Conservation (phyloP, 2,329 filamentous ascomycete genomes). For the Elsinoe fawcettii region DNA sequence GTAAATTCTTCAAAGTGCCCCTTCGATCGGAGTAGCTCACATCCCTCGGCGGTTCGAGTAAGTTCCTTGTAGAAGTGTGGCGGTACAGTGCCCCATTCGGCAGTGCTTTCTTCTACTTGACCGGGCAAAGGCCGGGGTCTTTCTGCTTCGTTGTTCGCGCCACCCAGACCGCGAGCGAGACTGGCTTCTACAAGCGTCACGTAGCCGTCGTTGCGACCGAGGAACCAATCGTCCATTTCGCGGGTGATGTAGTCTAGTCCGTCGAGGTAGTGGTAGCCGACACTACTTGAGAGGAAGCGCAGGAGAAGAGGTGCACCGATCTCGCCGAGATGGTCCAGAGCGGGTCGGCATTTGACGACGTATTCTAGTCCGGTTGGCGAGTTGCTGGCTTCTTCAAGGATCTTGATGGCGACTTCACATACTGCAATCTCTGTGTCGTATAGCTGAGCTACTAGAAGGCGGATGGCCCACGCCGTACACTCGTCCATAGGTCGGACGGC, state of each 20-base stretch:
- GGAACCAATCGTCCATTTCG: conserved; percentile 99
- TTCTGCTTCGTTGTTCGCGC: conserved; percentile 46
- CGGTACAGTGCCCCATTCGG: conserved; percentile 60
- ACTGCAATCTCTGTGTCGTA: conserved; percentile 97
- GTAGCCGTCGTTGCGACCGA: conserved; percentile 94
- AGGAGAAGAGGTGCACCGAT: conserved; percentile 89
- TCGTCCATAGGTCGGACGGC: conserved; percentile 55
- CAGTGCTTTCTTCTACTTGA: conserved; percentile 39
- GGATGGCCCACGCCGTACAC: conserved; percentile 91
- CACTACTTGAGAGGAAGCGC: conserved; percentile 88
- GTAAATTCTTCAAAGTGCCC: conserved; percentile 95
- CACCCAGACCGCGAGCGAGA: conserved; percentile 73
- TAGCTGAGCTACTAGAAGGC: conserved; percentile 91
- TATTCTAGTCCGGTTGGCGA: conserved; percentile 85
- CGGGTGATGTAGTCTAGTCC: conserved; percentile 97
- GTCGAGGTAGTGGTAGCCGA: conserved; percentile 95
- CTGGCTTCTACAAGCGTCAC: conserved; percentile 94
- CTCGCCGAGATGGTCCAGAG: conserved; percentile 89
- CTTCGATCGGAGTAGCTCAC: conserved; percentile 79
- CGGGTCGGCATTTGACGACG: conserved; percentile 91
- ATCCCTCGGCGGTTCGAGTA: conserved; percentile 86
- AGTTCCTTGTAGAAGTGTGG: conserved; percentile 96
- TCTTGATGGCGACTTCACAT: conserved; percentile 92
- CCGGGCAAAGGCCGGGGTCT: conserved; percentile 50
- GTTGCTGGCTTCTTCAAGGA: conserved; percentile 94